Evolutionary conservation across 352 stramenopile genomes (phyloP).

Genomic region (Lagenidium giganteum): DNA sequence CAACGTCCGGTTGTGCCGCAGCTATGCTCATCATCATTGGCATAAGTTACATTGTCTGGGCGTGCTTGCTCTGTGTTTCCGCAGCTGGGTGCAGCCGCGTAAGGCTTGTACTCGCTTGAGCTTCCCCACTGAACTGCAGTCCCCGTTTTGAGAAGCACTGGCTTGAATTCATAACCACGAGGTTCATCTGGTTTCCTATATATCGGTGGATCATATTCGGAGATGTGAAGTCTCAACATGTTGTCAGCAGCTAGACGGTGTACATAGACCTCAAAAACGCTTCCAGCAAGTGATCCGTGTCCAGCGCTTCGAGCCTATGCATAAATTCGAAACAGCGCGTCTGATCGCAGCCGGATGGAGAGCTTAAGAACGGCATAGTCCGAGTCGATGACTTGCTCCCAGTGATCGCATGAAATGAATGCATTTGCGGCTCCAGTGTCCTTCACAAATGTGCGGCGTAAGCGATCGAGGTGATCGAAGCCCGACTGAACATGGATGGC

Average conservation of each 20-base stretch:
- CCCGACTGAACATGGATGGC: too few relatives aligned
- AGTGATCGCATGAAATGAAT: background rate
- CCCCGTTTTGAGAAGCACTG: slow-evolving; percentile 1
- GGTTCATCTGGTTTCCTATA: slow-evolving; percentile 3
- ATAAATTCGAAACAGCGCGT: background rate
- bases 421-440: background rate
- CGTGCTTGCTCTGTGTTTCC: too few relatives aligned
- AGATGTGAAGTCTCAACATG: slow-evolving; percentile 8
- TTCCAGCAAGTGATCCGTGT: slow-evolving; percentile 2
- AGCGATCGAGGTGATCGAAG: background rate
- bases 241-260: slow-evolving; percentile 8
- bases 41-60: too few relatives aligned
- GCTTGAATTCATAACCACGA: slow-evolving; percentile 5
- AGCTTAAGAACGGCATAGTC: slow-evolving; percentile 1
- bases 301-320: background rate
- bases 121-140: slow-evolving; percentile 1
- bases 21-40: too few relatives aligned
- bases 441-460: slow-evolving; percentile 4
- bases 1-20: too few relatives aligned
- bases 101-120: too few relatives aligned
- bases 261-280: slow-evolving; percentile 1
- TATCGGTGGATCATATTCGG: slow-evolving; percentile 8
- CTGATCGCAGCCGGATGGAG: background rate
- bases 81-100: too few relatives aligned
- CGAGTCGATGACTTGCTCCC: slow-evolving; percentile 4